phyloP scores from a whole-genome alignment of 2,329 filamentous ascomycete species.

The Harringtonia aguacate region DNA sequence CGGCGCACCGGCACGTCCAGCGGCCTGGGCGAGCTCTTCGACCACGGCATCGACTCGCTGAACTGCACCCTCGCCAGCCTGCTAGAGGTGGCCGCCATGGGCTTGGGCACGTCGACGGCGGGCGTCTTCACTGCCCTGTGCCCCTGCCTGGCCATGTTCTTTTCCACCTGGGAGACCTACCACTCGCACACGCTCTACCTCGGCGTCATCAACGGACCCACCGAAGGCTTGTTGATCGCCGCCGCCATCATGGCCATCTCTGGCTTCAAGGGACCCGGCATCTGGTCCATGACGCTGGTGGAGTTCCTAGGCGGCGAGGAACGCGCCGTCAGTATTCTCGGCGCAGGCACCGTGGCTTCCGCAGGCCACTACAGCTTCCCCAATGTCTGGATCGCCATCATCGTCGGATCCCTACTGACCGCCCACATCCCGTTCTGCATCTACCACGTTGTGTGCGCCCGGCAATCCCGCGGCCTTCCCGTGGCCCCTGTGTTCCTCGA shows the following conservation, averaged over 20 bases:
- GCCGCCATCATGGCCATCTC: conserved; percentile 77
- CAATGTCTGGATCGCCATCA: conserved; percentile 76
- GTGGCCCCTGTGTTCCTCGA: conserved; percentile 79
- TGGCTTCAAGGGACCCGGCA: conserved; percentile 75
- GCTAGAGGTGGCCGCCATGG: conserved; percentile 88
- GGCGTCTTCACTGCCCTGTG: conserved; percentile 87
- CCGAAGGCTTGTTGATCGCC: conserved; percentile 86
- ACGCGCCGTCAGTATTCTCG: conserved; percentile 12
- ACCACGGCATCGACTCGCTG: conserved; percentile 95
- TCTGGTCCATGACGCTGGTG: conserved; percentile 71
- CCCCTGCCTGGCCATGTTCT: conserved; percentile 95
- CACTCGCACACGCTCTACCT: conserved; percentile 96
- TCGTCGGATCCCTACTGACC: conserved; percentile 53
- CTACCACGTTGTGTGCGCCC: conserved; percentile 70
- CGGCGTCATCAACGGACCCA: conserved; percentile 93
- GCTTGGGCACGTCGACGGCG: conserved; percentile 69
- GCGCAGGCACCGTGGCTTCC: conserved; percentile 42
- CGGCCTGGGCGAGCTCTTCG: conserved; percentile 90
- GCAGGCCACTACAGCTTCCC: conserved; percentile 66
- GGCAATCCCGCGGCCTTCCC: conserved; percentile 60
- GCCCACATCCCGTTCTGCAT: conserved; percentile 85
- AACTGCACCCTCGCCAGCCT: conserved; percentile 93
- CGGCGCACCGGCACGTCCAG: conserved; percentile 90
- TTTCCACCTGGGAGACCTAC: conserved; percentile 99
- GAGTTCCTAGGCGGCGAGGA: conserved; percentile 50